Percentiles rank a stretch among this genome's conserved stretches.
Evolutionary conservation across 2,329 filamentous ascomycete genomes (phyloP).

Genomic region (Diaporthe humulicola): DNA sequence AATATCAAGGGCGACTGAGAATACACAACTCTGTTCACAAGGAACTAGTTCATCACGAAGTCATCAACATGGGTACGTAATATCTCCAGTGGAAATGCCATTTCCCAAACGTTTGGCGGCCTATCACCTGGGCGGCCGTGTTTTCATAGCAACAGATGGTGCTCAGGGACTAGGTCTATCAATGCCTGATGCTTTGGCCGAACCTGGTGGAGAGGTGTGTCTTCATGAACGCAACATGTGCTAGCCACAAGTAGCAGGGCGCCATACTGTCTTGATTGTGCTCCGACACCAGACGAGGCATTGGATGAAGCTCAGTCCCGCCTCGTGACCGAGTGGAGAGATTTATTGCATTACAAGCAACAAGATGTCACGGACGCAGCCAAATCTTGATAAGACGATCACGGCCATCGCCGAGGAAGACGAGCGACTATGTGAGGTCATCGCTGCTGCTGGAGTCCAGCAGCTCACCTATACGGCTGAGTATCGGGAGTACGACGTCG

Average conservation of each 20-base stretch:
- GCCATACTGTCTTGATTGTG: constrained; percentile 67
- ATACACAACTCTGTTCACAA: background rate
- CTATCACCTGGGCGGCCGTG: constrained; percentile 77
- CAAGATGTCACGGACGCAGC: constrained; percentile 76
- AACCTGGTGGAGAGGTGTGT: constrained; percentile 77
- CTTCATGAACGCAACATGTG: background rate
- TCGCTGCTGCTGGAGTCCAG: constrained; percentile 78
- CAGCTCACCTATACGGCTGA: constrained; percentile 77
- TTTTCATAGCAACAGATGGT: constrained; percentile 79
- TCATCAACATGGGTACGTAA: background rate
- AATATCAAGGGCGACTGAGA: background rate
- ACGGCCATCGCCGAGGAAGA: constrained; percentile 71
- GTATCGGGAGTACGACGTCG: constrained; percentile 68
- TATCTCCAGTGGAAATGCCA: constrained; percentile 40
- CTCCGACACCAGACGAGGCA: constrained; percentile 63
- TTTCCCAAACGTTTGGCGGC: constrained; percentile 68
- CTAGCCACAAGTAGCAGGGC: too few species aligned
- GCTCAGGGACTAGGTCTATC: constrained; percentile 80
- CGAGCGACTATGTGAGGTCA: constrained; percentile 74
- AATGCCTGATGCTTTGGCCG: constrained; percentile 79
- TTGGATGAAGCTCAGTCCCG: constrained; percentile 72
- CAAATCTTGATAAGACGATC: constrained; percentile 69
- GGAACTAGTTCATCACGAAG: background rate
- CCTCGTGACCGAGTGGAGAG: constrained; percentile 74
- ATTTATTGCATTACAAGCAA: constrained; percentile 74